Evolutionary conservation across 805 yeast species (phyloP), one percentile per base, ranked within the genome.

Genomic region (Scheffersomyces stipitis): DNA sequence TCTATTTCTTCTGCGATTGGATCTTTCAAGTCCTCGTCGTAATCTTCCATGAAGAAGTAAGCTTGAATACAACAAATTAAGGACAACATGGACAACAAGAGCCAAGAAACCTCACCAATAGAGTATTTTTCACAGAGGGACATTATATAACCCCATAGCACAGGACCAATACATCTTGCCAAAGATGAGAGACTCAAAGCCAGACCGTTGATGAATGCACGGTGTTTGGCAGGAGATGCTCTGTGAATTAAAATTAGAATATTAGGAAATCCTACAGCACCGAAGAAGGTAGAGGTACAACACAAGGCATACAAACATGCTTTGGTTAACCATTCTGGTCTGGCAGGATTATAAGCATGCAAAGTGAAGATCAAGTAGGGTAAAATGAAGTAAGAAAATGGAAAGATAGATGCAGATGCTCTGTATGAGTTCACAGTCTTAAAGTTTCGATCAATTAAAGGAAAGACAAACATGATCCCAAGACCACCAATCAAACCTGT

Each of bases 181-280:
- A 74, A 54, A 1, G 86, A 71, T 14, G 74, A 58, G 26, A 72
- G 64, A 28, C 80, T 71, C 53, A 79, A 69, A 3, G 80, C 66
- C 13, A 77, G 67, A 10, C 82, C 81, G 50, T 81, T 81, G 38
- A 81, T 69, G 46, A 76, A 69, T 1, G 83, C 83, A 32, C 83
- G 64, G 44, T 78, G 73, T 42, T 71, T 64, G 15, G 77, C 67
- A 9, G 72, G 71, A 1, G 83, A 69, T 5, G 76, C 71, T 33
- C 80, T 64, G 53, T 78, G 83, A 24, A 78, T 67, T 37, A 81
- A 60, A 15, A 80, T 60, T 42, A 76, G 54, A 17, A 78, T 58
- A 40, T 73, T 76, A 5, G 86, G 83, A 41, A 69, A 73, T 8
- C 77, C 64, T 40, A 76, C 57, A 1, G 83, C 62, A 9, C 61